Percentiles rank a stretch among this genome's conserved stretches.
Evolutionary conservation across 768 basidiomycete genomes (phyloP).

Genomic region (Aureoboletus auriporus): DNA sequence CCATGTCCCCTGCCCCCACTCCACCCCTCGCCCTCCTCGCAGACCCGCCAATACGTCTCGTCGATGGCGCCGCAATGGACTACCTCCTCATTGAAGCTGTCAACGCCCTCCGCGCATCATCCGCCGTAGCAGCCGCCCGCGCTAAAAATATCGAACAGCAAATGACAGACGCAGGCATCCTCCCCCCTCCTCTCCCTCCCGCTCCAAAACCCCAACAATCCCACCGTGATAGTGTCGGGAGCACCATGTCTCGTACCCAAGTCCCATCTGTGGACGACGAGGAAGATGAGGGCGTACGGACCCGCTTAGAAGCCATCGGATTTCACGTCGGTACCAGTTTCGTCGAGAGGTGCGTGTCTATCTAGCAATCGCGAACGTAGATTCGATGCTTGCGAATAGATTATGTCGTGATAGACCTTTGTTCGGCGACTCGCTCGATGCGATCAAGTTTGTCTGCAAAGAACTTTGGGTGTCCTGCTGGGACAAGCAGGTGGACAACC

Average conservation of each 20-base stretch:
- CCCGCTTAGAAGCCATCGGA: conserved; percentile 78
- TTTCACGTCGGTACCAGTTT: conserved; percentile 84
- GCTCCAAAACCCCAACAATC: conserved; percentile 32
- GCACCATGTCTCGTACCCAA: conserved; percentile 19
- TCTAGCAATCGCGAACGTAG: no score
- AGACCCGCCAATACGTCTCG: conserved; percentile 56
- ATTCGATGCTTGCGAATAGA: conserved; percentile 34
- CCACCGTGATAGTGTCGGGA: conserved; percentile 34
- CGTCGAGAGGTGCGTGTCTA: conserved; percentile 61
- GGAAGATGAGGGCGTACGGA: conserved; percentile 45
- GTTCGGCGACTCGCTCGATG: conserved; percentile 82
- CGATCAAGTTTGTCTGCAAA: conserved; percentile 94
- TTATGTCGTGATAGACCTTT: conserved; percentile 71
- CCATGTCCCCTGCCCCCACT: no score
- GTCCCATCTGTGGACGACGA: conserved; percentile 40
- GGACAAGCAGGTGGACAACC: conserved; percentile 94
- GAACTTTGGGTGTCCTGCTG: conserved; percentile 91
- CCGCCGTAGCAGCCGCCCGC: conserved; percentile 66
- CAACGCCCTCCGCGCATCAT: conserved; percentile 67
- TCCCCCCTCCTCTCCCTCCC: conserved; percentile 45
- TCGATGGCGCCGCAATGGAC: conserved; percentile 72
- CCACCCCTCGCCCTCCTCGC: conserved; percentile 42
- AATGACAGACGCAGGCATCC: conserved; percentile 74
- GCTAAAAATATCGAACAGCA: conserved; percentile 68
- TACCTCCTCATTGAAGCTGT: conserved; percentile 85